Evolutionary conservation across 108 stramenopile genomes (phyloP), one percentile per base, ranked within the genome.

Genomic region (Epithemia pelagica): DNA sequence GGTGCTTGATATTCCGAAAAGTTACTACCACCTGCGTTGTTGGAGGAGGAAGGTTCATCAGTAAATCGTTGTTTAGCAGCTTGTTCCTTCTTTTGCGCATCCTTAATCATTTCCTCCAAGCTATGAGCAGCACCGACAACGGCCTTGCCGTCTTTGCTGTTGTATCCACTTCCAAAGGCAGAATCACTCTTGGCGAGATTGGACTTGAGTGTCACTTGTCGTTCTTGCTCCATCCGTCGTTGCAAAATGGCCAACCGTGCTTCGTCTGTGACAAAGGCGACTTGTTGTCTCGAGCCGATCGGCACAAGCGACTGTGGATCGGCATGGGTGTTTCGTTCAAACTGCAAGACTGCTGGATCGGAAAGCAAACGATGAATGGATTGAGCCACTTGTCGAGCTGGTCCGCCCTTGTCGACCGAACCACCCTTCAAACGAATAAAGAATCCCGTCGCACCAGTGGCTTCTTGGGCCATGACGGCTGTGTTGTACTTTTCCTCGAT

Each of bases 51-150:
- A 52, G 18, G 52, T 52, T 19, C 56, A 58, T 58, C 56, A 19
- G 56, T 58, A 58, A 58, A 58, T n/a, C 21, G 56, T 8, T n/a
- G 22, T 27, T 58, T 58, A 18, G 7, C 21, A 5, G 25, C 25
- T 53, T 2, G 65, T 53, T 66, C 33, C 30, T 55, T 29, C 54
- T 57, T 52, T 21, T 37, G 21, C 18, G 62, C 62, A 37, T 32
- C 24, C 32, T 81, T 76, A 30, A 87, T 64, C 86, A 87, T 87
- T 77, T 87, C 86, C 28, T 87, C 86, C 22, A 83, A 71, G 0
- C 75, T 68, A 69, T 87, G 86, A 1, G 86, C 82, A 22, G 86
- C 86, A 30, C 86, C 86, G 8, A 87, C 82, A 26, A 83, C 78
- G 0, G 51, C 65, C 46, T 74, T 72, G 0, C 82, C 86, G 64